Percentiles rank a stretch among this genome's conserved stretches.
Evolutionary conservation across 139 green algal species (phyloP).

Genomic region (Picochlorum costavermella): DNA sequence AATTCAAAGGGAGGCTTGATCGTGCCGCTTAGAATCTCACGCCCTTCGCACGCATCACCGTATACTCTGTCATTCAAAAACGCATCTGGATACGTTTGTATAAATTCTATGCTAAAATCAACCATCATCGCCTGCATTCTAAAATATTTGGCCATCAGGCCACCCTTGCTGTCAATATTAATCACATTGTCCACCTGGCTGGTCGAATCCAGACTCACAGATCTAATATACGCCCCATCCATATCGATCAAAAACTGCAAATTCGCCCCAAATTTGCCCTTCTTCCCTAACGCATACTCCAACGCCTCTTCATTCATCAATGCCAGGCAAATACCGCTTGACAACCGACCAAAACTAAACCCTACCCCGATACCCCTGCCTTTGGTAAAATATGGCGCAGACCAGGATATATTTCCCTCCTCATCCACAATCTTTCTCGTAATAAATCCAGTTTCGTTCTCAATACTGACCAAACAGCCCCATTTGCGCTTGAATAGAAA

Average conservation of each 20-base stretch:
- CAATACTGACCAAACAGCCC: conserved; percentile 1
- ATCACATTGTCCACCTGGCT: conserved; percentile 5
- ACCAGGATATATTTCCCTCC: conserved; percentile 11
- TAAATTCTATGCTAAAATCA: conserved; percentile 5
- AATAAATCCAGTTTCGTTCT: conserved; percentile 6
- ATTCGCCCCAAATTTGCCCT: background rate
- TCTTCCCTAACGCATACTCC: background rate
- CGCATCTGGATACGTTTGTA: background rate
- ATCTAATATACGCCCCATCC: conserved; percentile 7
- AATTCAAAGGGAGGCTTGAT: conserved; percentile 1
- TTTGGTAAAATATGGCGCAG: conserved; percentile 10
- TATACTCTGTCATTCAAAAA: conserved; percentile 1
- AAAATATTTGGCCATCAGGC: conserved; percentile 10
- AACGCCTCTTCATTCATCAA: conserved; percentile 11
- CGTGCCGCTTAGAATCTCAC: conserved; percentile 5
- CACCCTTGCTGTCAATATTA: background rate
- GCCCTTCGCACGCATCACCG: background rate
- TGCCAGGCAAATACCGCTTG: conserved; percentile 1
- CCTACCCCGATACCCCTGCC: background rate
- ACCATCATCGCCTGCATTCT: conserved; percentile 8
- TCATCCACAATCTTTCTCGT: background rate
- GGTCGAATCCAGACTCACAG: conserved; percentile 1
- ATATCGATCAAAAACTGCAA: conserved; percentile 9
- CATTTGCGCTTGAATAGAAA: conserved; percentile 11
- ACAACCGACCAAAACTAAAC: background rate